Base-by-base conservation (phyloP, 2,329 filamentous ascomycete species). In the Fusarium sp. region DNA sequence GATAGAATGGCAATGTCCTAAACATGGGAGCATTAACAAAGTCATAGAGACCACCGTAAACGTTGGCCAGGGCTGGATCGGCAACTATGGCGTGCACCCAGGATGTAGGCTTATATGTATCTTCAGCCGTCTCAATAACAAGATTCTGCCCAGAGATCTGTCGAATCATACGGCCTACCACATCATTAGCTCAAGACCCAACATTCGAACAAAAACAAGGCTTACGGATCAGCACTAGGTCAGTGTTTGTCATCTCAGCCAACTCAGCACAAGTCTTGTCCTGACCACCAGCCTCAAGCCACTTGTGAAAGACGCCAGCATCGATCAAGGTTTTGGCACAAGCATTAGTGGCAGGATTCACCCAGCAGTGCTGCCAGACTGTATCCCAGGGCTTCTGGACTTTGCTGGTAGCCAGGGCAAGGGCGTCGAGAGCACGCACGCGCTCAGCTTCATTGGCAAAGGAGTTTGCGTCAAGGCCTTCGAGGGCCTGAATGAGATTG, bases 371-470 rank as follows among this genome's bases (percentile, higher is more conserved):
- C 20, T 81, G 78, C 78, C 80, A 81, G 5, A 78, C 78, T 11
- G 78, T 77, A 52, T 82, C 80, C 78, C 80, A 82, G 0, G 80
- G 81, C 25, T 75, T 78, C 60, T 81, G 78, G 2, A 80, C 74
- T 45, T 65, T 76, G n/a, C 75, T 60, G 0, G 80, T 67, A 2
- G 78, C 70, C n/a, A 74, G 57, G 32, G 75, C 69, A 13, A 81
- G 71, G 2, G 77, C 79, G 63, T 80, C 76, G 11, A 78, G 71
- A 1, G 74, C 76, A 20, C 75, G 76, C 30, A 76, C 65, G 12
- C 80, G 74, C 58, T 82, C 80, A 2, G 73, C 69, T 32, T 80
- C 78, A 40, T 64, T 76, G n/a, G 72, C 38, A 62, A 82, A 80
- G 15, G 75, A 76, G 16, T 51, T 58, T 32, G 64, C 69, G 27